Evolutionary conservation across 805 yeast genomes (phyloP).

Genomic region (Candida coquimbonensis): DNA sequence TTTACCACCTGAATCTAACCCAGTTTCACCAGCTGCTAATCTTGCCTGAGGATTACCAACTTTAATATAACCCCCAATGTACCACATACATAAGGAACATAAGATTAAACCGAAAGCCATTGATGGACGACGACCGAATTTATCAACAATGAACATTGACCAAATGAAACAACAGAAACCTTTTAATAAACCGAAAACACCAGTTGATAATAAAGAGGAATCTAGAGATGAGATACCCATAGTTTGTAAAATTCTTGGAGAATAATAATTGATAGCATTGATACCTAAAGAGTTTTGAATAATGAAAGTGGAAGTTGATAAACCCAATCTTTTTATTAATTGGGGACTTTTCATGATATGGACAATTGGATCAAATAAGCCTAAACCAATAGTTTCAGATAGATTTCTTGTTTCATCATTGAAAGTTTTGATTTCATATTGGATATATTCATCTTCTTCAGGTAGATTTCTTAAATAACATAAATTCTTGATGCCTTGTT

Average conservation of each 20-base stretch:
- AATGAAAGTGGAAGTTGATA: slow-evolving; percentile 29
- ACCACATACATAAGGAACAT: slow-evolving; percentile 40
- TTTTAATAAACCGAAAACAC: slow-evolving; percentile 47
- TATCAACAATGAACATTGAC: slow-evolving; percentile 40
- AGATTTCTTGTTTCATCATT: slow-evolving; percentile 21
- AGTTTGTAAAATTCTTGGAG: slow-evolving; percentile 43
- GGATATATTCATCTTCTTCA: slow-evolving; percentile 31
- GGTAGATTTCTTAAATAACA: slow-evolving; percentile 33
- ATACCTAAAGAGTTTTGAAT: slow-evolving; percentile 44
- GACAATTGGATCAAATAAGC: slow-evolving; percentile 31
- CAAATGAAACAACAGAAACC: slow-evolving; percentile 34
- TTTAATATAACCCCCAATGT: slow-evolving; percentile 41
- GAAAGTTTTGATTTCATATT: slow-evolving; percentile 31
- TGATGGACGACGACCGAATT: slow-evolving; percentile 38
- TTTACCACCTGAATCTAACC: slow-evolving; percentile 36
- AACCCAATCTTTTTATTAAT: slow-evolving; percentile 28
- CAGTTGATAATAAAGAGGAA: slow-evolving; percentile 43
- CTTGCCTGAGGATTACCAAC: not conserved
- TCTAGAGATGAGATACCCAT: slow-evolving; percentile 41
- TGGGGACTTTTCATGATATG: slow-evolving; percentile 24
- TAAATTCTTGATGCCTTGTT: slow-evolving; percentile 28
- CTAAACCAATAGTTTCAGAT: slow-evolving; percentile 26
- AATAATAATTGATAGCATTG: slow-evolving; percentile 45
- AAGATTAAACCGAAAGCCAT: slow-evolving; percentile 31
- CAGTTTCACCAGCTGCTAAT: slow-evolving; percentile 10